These are phyloP conservation scores for Camellia sinensis DNA, from an alignment of 148 eudicot species.

Conservation along the genomic window DNA sequence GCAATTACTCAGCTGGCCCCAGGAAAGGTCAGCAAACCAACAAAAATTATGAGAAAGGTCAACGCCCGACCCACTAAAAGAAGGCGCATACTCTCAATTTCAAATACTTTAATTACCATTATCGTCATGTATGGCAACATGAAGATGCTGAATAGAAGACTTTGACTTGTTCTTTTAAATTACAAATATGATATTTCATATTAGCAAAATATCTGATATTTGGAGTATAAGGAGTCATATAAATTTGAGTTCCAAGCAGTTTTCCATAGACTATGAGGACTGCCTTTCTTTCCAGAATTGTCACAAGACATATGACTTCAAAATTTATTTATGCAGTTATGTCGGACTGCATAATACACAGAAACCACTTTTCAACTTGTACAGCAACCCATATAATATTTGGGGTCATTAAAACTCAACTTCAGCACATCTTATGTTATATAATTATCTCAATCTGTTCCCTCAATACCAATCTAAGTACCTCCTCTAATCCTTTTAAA, in stretches of 20 bases:
- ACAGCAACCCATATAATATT: background rate
- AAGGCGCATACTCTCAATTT: background rate
- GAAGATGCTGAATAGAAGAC: background rate
- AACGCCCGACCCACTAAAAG: background rate
- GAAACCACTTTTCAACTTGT: background rate
- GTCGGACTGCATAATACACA: background rate
- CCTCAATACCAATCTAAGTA: background rate
- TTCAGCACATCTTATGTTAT: background rate
- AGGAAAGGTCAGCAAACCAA: background rate
- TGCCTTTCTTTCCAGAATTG: too few species aligned
- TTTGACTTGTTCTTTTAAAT: background rate
- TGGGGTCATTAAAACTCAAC: background rate
- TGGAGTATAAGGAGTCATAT: too few species aligned
- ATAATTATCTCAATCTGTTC: background rate
- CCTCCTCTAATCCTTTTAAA: background rate
- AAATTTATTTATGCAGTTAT: background rate
- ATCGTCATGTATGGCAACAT: too few species aligned
- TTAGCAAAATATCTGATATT: background rate
- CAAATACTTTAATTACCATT: too few species aligned
- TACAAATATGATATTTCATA: background rate
- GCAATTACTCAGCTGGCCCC: background rate
- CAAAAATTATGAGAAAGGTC: background rate
- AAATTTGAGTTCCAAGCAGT: too few species aligned
- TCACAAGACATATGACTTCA: background rate
- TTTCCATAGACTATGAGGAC: too few species aligned